Base-by-base conservation (phyloP, 306 rosid species). In the Lablab purpureus region DNA sequence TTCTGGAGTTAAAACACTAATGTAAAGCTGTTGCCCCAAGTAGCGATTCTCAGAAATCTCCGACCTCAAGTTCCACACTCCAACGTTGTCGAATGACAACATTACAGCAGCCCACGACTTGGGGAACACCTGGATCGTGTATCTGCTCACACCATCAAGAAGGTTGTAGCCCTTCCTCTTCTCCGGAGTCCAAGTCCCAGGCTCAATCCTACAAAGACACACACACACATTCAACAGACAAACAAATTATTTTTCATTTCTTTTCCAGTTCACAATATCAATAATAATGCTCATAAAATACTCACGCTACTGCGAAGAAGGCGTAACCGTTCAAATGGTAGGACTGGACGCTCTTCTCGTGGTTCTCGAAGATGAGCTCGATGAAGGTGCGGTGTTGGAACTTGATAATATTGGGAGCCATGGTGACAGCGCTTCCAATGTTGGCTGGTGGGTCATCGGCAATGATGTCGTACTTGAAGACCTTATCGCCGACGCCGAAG, bases 311-410 rank as follows among this genome's bases (percentile, higher is more conserved):
- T 0, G 83, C 77, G 14, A 93, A 93, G 88, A 93, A 85, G 10
- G 97, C 72, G 78, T 89, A 86, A 37, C 97, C 98, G 10, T 66
- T 64, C 30, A 94, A 47, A 63, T 94, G 85, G 86, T 90, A 94
- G 0, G 97, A 84, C 45, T 94, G 97, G 15, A 89, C 22, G 78
- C 86, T 87, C 82, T 89, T 92, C 78, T 89, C 97, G 1, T 47
- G 97, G 77, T 94, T 94, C 89, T 94, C 98, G 9, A 94, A 89
- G 71, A 94, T 66, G 82, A 94, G 75, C 74, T 94, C 97, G 2
- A 94, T 79, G 46, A 84, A 94, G 74, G 80, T 77, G 14, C 88
- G 90, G 47, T 78, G 80, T 0, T 62, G 11, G 22, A 83, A 59
- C 2, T 85, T 86, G 1, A 92, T 0, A 5, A 94, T 92, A 55